Evolutionary conservation across 305 asterid genomes (phyloP), one percentile per base, ranked within the genome.

Genomic region (Stenogyne calaminthoides): DNA sequence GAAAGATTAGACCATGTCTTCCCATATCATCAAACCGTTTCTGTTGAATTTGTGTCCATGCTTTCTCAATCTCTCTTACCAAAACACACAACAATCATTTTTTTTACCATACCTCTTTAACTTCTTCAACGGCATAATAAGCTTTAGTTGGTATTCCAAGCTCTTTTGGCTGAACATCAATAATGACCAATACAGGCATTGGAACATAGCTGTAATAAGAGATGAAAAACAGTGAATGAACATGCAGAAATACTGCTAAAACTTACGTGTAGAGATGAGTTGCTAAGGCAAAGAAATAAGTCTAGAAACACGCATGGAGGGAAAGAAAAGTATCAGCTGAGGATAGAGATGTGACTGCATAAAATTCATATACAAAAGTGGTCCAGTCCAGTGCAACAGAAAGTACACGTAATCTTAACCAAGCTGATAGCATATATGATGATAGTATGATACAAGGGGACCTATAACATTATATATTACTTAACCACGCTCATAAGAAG

Each of bases 71-170:
- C 64, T 27, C 64, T 58, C 64, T 27, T 29, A 25, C 42, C 10
- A 19, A 66, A 15, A 11, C 22, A 46, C 63, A 73, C 19, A 69
- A n/a, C 14, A 52, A 66, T 1, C n/a, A 64, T 12, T 47, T 54
- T 20, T 56, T 64, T 36, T 49, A 44, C 25, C 52, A 16, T 76
- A 93, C 98, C 96, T 91, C 98, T 84, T 93, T 93, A 77, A 93
- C 98, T 82, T 93, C 98, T 84, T 93, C 98, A 42, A 93, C 94
- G 9, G 98, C 97, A 73, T 89, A 93, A 84, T 93, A 93, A 37
- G 98, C 97, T 86, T 93, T 93, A 70, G 95, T 87, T 46, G 98
- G 98, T 67, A 93, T 93, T 65, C 98, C 98, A 12, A 88, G 88
- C 81, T 93, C 98, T 75, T 86, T 86, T 9, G 98, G 97, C 76